Evolutionary conservation across 768 basidiomycete genomes (phyloP).

Genomic region (Phaeotremella fagi): DNA sequence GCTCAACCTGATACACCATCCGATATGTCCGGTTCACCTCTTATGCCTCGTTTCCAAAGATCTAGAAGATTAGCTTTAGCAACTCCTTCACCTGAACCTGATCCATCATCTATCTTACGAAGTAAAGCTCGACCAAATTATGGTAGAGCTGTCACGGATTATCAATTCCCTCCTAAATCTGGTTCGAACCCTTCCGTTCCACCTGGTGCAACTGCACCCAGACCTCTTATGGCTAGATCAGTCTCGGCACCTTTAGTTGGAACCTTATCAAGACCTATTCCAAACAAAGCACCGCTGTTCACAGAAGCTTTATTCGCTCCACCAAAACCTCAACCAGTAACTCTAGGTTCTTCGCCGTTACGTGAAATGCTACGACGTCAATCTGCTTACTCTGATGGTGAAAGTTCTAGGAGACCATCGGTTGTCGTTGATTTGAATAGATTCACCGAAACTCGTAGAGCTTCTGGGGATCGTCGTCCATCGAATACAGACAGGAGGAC

Average conservation of each 20-base stretch:
- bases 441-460: slow-evolving; percentile 8
- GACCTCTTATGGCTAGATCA: slow-evolving; percentile 24
- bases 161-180: slow-evolving; percentile 15
- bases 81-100: slow-evolving; percentile 31
- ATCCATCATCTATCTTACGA: slow-evolving; percentile 17
- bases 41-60: not conserved
- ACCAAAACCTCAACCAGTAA: slow-evolving; percentile 17
- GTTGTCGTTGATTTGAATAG: no score
- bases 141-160: slow-evolving; percentile 17
- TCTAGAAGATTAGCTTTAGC: slow-evolving; percentile 3
- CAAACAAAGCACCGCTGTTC: no score
- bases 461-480: slow-evolving; percentile 4
- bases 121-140: slow-evolving; percentile 12
- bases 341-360: slow-evolving; percentile 31
- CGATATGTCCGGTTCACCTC: not conserved
- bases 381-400: slow-evolving; percentile 25
- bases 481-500: slow-evolving; percentile 13
- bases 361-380: slow-evolving; percentile 23
- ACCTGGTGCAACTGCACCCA: slow-evolving; percentile 23
- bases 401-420: slow-evolving; percentile 11
- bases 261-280: no score
- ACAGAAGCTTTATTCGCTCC: slow-evolving; percentile 15
- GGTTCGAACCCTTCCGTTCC: slow-evolving; percentile 17
- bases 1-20: slow-evolving; percentile 1
- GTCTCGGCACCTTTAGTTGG: slow-evolving; percentile 25